Evolutionary conservation across 345 rosid species (phyloP), one percentile per base, ranked within the genome.

Genomic region (Triadica sebifera): DNA sequence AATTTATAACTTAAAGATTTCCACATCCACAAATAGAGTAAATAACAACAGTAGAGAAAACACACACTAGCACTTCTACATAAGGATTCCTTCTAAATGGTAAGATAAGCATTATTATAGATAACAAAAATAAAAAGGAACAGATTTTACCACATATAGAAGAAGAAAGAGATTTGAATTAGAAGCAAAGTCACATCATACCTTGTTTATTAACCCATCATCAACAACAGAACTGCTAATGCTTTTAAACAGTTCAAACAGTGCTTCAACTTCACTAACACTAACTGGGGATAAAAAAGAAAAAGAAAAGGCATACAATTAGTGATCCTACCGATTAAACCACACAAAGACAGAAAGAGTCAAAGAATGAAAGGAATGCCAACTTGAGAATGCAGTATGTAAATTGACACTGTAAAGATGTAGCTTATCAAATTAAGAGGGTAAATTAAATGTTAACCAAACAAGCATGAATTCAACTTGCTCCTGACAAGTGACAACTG

Each of bases 221-320:
- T 96, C 99, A 79, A 93, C 79, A 73, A 93, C 90, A 19, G 98
- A 93, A 80, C 97, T 84, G 84, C 99, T 93, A 85, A 96, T 91
- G 90, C 94, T 96, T 89, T 93, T 93, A 86, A 83, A 96, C 55
- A 96, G 83, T 85, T 93, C 99, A 82, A 91, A 93, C 34, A 96
- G 83, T 64, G 99, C 99, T 89, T 96, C 98, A 81, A 96, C 98
- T 88, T 96, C 99, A 84, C 96, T 93, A 39, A 96, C 98, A 81
- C 96, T 91, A 83, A 93, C 99, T 96, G 98, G 64, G 34, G 15
- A 66, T 47, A 37, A 1, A 72, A 74, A 29, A 29, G 25, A 76
- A 75, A 62, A 72, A 46, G 5, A 5, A 12, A 29, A 59, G 10
- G 13, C 52, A 62, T 17, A 60, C 39, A 15, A 49, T 7, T 15